Conservation (phyloP, 2,329 filamentous ascomycete genomes). For the Septoria linicola region DNA sequence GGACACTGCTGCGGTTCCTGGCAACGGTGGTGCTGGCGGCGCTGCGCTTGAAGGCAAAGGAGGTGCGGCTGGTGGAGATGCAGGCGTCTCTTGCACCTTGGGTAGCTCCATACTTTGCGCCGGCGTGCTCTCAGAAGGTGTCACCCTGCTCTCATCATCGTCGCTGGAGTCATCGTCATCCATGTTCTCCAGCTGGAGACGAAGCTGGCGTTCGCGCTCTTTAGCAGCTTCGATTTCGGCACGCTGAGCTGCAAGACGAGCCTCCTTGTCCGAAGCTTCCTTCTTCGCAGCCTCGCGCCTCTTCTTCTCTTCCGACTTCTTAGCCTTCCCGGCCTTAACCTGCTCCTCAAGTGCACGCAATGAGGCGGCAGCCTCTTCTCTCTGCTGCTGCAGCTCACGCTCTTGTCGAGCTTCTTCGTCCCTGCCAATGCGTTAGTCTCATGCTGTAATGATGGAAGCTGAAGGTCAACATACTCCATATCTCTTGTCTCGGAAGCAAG, state of each 20-base stretch:
- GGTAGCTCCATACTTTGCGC: constrained; percentile 57
- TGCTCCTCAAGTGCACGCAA: constrained; percentile 90
- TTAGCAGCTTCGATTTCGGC: constrained; percentile 90
- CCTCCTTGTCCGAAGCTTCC: constrained; percentile 85
- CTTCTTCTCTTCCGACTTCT: constrained; percentile 94
- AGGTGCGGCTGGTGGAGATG: constrained; percentile 46
- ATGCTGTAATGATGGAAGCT: background rate
- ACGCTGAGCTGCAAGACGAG: constrained; percentile 76
- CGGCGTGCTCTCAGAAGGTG: constrained; percentile 60
- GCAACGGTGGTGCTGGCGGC: constrained; percentile 28
- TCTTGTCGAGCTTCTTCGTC: constrained; percentile 72
- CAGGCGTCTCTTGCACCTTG: constrained; percentile 50
- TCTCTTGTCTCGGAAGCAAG: constrained; percentile 71
- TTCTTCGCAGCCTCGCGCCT: constrained; percentile 84
- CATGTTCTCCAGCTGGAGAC: constrained; percentile 78
- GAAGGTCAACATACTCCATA: constrained; percentile 70
- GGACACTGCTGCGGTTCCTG: constrained; percentile 34
- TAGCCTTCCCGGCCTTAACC: constrained; percentile 87
- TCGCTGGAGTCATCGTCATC: constrained; percentile 76
- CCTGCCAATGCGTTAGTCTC: constrained; percentile 52
- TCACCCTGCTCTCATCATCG: constrained; percentile 63
- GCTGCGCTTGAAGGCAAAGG: constrained; percentile 13
- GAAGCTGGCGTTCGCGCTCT: constrained; percentile 85
- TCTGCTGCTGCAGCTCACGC: constrained; percentile 75
- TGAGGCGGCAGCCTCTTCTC: constrained; percentile 75